Base-by-base conservation (phyloP, 371 early-diverging fungal genomes). In the Basidiobolus meristosporus region DNA sequence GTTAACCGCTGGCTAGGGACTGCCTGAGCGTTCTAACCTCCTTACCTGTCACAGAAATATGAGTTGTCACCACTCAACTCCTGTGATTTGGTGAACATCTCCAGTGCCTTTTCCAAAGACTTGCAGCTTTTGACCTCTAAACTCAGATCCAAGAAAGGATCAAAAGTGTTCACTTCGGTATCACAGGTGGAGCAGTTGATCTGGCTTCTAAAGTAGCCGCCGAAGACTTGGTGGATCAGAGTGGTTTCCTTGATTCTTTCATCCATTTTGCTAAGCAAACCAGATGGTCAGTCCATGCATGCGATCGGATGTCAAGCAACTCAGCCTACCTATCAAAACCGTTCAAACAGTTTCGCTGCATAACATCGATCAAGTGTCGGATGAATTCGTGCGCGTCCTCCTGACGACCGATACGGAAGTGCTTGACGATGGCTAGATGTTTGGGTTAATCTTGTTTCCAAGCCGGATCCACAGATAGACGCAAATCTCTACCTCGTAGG, bases 321-420 rank as follows among this genome's bases (percentile, higher is more conserved):
- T n/a, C n/a, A n/a, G n/a, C n/a, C n/a, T 51, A 55, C 55, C 55
- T 55, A 45, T 67, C 68, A 26, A 51, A 53, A 11, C 68, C 73
- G 15, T 51, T 34, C 7, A 70, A 45, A 26, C 63, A 61, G 38
- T 56, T 61, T 48, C 63, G 62, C 46, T 77, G 70, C 45, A 76
- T 56, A 6, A 59, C 55, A 21, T 80, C 81, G 2, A 91, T 48
- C n/a, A 90, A 48, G 41, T 70, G 68, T 34, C 85, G 61, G 19
- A 82, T 54, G 43, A 90, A 84, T 57, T 91, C 92, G 52, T 91
- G 90, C 5, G 90, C 70, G 46, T 91, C 92, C 43, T 90, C 92
- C 51, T 91, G 90, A 11, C 80, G 53, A 12, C 88, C 84, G 2
- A 80, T 46, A 14, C 73, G 63, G 56, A 90, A 66, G 29, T 75